These are phyloP conservation scores for Oenanthe sinensis DNA, from an alignment of 129 eudicot genomes.

Conservation along the genomic window DNA sequence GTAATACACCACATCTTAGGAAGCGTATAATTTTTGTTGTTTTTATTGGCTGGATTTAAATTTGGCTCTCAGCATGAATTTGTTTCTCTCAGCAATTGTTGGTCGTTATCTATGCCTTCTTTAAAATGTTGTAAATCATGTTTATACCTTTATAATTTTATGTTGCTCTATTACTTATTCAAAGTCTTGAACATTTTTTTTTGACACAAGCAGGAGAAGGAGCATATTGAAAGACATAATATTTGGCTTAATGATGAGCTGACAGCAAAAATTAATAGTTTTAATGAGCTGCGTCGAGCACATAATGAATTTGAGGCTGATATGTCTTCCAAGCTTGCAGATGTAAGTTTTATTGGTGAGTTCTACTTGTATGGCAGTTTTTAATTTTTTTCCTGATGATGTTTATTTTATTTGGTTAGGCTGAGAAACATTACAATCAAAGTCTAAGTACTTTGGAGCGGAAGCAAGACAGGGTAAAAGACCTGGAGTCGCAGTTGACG, in stretches of 20 bases:
- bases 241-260: constrained; percentile 92
- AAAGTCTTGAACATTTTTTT: background rate
- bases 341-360: constrained; percentile 21
- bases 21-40: background rate
- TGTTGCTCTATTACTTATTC: background rate
- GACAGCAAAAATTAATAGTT: constrained; percentile 52
- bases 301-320: constrained; percentile 79
- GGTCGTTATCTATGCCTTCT: too few species aligned
- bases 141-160: too few species aligned
- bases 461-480: constrained; percentile 56
- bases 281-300: constrained; percentile 51
- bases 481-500: constrained; percentile 59
- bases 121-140: too few species aligned
- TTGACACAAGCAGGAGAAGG: constrained; percentile 50
- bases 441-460: constrained; percentile 45
- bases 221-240: constrained; percentile 76
- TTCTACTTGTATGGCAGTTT: background rate
- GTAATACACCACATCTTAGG: too few species aligned
- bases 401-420: constrained; percentile 2
- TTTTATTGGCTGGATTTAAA: background rate
- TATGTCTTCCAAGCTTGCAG: constrained; percentile 66
- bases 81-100: too few species aligned
- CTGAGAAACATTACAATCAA: constrained; percentile 52
- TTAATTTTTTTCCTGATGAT: background rate
- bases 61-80: too few species aligned